phyloP scores from a whole-genome alignment of 768 basidiomycete genomes.

The Boletellus emodensis region DNA sequence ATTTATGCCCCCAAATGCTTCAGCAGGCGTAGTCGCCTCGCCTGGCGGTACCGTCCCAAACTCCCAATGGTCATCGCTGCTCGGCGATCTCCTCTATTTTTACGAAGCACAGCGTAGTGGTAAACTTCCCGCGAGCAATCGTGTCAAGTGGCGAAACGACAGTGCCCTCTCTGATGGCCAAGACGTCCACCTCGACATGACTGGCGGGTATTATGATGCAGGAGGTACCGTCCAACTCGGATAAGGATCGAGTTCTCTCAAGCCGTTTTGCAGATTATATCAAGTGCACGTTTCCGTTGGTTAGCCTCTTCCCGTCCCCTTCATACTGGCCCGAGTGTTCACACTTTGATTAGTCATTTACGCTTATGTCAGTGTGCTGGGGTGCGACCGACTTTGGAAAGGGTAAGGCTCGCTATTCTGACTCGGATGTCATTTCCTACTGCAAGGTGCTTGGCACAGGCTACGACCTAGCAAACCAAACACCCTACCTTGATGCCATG shows the following conservation, averaged over 20 bases:
- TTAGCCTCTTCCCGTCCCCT: slow-evolving; percentile 28
- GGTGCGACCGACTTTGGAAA: slow-evolving; percentile 80
- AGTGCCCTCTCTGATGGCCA: slow-evolving; percentile 74
- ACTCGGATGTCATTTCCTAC: background rate
- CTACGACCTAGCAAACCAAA: slow-evolving; percentile 83
- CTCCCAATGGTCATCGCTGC: slow-evolving; percentile 74
- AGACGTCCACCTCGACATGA: slow-evolving; percentile 70
- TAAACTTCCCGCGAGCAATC: slow-evolving; percentile 57
- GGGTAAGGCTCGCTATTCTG: slow-evolving; percentile 39
- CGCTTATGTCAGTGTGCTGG: slow-evolving; percentile 87
- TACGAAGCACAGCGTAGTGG: slow-evolving; percentile 92
- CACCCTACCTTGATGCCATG: slow-evolving; percentile 87
- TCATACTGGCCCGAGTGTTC: background rate
- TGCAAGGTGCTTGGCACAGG: slow-evolving; percentile 36
- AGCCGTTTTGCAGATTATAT: slow-evolving; percentile 60
- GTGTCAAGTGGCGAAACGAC: slow-evolving; percentile 86
- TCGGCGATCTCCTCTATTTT: slow-evolving; percentile 81
- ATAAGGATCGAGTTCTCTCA: background rate
- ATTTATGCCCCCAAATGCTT: slow-evolving; percentile 57
- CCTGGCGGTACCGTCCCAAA: slow-evolving; percentile 47
- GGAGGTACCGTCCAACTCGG: slow-evolving; percentile 53
- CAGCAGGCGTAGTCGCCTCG: slow-evolving; percentile 52
- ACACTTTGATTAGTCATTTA: slow-evolving; percentile 55
- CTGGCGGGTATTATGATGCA: slow-evolving; percentile 90
- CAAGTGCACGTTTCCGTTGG: slow-evolving; percentile 83